A percentile compares a stretch with the other conserved stretches of the same genome.
Evolutionary conservation across 2,329 filamentous ascomycete species (phyloP).

Genomic region (Beauveria caledonica): DNA sequence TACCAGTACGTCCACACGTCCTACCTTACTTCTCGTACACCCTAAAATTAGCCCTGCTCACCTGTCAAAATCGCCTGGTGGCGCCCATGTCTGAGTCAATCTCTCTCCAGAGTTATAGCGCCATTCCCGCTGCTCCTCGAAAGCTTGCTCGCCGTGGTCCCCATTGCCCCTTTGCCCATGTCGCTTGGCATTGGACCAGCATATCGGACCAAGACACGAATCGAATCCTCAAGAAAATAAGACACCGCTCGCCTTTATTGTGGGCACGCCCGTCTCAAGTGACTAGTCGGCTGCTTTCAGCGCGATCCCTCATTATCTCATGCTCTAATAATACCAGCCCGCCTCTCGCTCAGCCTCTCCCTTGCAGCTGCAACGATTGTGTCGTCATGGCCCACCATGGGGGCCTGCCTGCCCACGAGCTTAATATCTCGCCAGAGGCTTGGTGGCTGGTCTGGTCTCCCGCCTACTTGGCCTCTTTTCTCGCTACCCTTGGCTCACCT

Average conservation of each 20-base stretch:
- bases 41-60: not conserved
- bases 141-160: not conserved
- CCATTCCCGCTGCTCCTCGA: constrained; percentile 4
- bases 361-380: not conserved
- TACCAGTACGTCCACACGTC: too few relatives aligned
- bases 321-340: not conserved
- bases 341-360: not conserved
- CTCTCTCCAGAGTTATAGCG: constrained; percentile 10
- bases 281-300: not conserved
- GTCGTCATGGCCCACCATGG: constrained; percentile 8
- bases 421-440: not conserved
- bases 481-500: constrained; percentile 5
- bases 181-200: not conserved
- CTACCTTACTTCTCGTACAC: too few relatives aligned
- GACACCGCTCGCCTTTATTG: not conserved
- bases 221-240: not conserved
- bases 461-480: not conserved
- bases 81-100: constrained; percentile 11
- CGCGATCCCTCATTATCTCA: not conserved
- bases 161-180: not conserved
- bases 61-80: constrained; percentile 12
- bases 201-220: constrained; percentile 9
- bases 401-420: not conserved
- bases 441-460: too few relatives aligned
- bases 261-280: constrained; percentile 2